Conservation (phyloP, 2,329 filamentous ascomycete species). For the Ophiocordyceps robertsii region DNA sequence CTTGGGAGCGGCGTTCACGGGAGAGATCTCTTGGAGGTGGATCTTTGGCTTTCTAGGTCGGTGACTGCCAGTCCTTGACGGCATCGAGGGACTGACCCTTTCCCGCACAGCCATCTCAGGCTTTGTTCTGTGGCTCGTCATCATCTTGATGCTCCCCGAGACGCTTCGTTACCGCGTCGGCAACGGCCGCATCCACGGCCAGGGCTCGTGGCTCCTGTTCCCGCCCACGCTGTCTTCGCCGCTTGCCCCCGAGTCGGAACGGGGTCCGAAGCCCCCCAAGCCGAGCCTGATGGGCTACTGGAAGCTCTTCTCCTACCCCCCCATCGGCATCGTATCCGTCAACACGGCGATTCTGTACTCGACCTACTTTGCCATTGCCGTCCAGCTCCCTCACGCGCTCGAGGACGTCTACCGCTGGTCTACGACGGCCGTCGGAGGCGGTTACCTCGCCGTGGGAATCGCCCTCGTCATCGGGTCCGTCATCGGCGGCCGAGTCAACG, state of each 20-base stretch:
- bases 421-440: slow-evolving; percentile 18
- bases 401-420: slow-evolving; percentile 19
- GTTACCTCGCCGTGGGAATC: slow-evolving; percentile 17
- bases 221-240: slow-evolving; percentile 10
- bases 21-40: slow-evolving; percentile 25
- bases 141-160: slow-evolving; percentile 26
- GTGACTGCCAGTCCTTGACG: neutral
- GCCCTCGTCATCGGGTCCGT: slow-evolving; percentile 19
- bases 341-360: slow-evolving; percentile 19
- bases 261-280: slow-evolving; percentile 14
- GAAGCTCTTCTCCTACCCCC: slow-evolving; percentile 16
- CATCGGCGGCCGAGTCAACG: slow-evolving; percentile 22
- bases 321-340: slow-evolving; percentile 17
- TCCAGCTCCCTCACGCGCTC: slow-evolving; percentile 15
- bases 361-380: slow-evolving; percentile 17
- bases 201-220: slow-evolving; percentile 7
- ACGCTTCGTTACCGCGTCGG: slow-evolving; percentile 30
- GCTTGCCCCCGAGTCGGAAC: slow-evolving; percentile 9
- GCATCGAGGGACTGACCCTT: neutral
- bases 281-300: slow-evolving; percentile 14
- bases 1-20: slow-evolving; percentile 24
- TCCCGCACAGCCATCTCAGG: slow-evolving; percentile 12
- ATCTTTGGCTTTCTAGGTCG: slow-evolving; percentile 25
- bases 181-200: slow-evolving; percentile 19
- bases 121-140: slow-evolving; percentile 14